Conservation (phyloP, 2,329 filamentous ascomycete species). For the Aspergillus fischeri region DNA sequence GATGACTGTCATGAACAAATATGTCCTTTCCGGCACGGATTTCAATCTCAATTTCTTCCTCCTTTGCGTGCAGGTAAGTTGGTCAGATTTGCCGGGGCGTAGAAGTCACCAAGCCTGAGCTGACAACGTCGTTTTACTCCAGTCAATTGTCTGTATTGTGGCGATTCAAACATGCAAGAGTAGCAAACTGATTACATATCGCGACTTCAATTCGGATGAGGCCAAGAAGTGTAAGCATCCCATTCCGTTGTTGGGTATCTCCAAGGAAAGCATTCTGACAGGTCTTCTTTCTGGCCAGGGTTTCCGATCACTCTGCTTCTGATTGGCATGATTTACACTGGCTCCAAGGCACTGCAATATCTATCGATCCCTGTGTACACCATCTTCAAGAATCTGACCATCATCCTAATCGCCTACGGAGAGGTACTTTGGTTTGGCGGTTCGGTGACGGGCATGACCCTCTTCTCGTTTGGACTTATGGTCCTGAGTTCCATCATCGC, state of each 20-base stretch:
- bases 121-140: background rate
- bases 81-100: background rate
- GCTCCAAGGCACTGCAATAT: conserved; percentile 91
- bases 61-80: conserved; percentile 79
- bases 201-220: conserved; percentile 80
- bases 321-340: conserved; percentile 98
- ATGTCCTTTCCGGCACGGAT: conserved; percentile 80
- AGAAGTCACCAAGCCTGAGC: background rate
- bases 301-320: conserved; percentile 93
- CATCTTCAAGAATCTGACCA: conserved; percentile 99
- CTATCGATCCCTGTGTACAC: conserved; percentile 98
- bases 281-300: conserved; percentile 54
- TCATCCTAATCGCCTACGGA: conserved; percentile 96
- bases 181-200: conserved; percentile 73
- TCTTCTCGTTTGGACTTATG: conserved; percentile 95
- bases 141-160: conserved; percentile 85
- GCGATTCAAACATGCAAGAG: conserved; percentile 82
- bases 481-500: conserved; percentile 91
- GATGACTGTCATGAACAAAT: conserved; percentile 99
- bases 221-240: conserved; percentile 76
- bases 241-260: background rate
- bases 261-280: conserved; percentile 3
- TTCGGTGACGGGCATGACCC: conserved; percentile 77
- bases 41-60: conserved; percentile 99
- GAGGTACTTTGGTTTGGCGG: conserved; percentile 98